Base-by-base conservation (phyloP, 306 rosid genomes). In the Erythrophleum fordii region DNA sequence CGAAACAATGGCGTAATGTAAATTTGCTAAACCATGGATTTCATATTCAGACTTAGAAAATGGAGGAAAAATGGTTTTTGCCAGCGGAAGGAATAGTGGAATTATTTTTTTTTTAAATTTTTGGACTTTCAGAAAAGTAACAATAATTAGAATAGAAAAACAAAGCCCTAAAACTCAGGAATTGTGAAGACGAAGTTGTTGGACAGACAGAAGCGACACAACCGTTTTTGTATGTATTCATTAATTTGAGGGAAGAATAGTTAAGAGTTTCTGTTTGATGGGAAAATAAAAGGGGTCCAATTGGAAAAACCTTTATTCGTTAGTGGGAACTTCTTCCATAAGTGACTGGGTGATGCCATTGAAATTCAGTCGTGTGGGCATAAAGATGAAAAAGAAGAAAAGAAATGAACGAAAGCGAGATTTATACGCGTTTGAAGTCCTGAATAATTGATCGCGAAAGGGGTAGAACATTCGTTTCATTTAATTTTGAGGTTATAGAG, bases 141-240 rank as follows among this genome's bases (percentile, higher is more conserved):
- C 6, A 4, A 60, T 20, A 35, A 37, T 34, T 3, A 23, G 4
- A 46, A 2, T 17, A n/a, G 48, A n/a, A 20, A 48, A 13, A 9
- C 25, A 45, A 14, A 18, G 73, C 45, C 49, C 45, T 2, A 45
- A 29, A 64, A 10, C 37, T 51, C 9, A 41, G 42, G 45, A 59
- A 58, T 23, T 16, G 79, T n/a, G 77, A 39, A 35, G 45, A 12
- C 2, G 35, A 62, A 75, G 73, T 82, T 66, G 78, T 39, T 48
- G 41, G 80, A 42, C 56, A 49, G 82, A 76, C 77, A 52, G 67
- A 46, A 77, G 55, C 75, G 82, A 65, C 74, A 37, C 49, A 84
- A 74, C 82, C 35, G 84, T 76, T 77, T 82, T 89, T 89, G 86
- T 84, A 73, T 29, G 78, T n/a, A 55, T 81, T 68, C 51, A 59